Evolutionary conservation across 106 monocot genomes (phyloP), one percentile per base, ranked within the genome.

Genomic region (Allium cepa): DNA sequence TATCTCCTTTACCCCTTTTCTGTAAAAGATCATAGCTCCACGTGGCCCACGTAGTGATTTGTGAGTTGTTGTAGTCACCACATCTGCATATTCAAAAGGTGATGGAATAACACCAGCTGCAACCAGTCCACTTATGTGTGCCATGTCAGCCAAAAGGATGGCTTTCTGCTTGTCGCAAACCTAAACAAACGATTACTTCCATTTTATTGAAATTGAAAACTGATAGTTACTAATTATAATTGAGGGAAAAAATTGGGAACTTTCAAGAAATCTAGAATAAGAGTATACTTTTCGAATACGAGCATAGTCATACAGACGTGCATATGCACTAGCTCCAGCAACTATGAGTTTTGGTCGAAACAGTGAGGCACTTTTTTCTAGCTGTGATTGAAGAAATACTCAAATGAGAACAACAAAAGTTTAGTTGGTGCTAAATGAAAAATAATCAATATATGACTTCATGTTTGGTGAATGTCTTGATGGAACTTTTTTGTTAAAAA

Each of bases 261-360:
- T 55, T 12, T 8, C 53, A 15, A 26, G 49, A 69, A 55, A 50
- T 8, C 7, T 27, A 59, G 7, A 60, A 63, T 27, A 26, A 52
- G 7, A 63, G 7, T 9, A 59, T 80, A 78, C 96, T 88, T 97
- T 92, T 53, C 97, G 71, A 13, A 97, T 97, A 28, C 80, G 84
- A 36, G 71, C 87, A 84, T 97, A 97, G 66, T 97, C 97, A 82
- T 97, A 97, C 13, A 97, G 80, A 49, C 97, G 97, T 66, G 97
- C 84, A 78, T 97, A 97, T 60, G 97, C 97, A 75, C 97, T 97
- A 16, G 97, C 97, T 82, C 97, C 97, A 58, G 97, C 97, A 79
- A 97, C 89, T 17, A 97, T 92, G 67, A 97, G 74, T 79, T 97
- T 97, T 69, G 97, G 97, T 68, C 97, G 83, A 51, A 92, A 97